These are phyloP conservation scores for Neurospora terricola DNA, from an alignment of 495 filamentous ascomycete genomes.

Conservation along the genomic window DNA sequence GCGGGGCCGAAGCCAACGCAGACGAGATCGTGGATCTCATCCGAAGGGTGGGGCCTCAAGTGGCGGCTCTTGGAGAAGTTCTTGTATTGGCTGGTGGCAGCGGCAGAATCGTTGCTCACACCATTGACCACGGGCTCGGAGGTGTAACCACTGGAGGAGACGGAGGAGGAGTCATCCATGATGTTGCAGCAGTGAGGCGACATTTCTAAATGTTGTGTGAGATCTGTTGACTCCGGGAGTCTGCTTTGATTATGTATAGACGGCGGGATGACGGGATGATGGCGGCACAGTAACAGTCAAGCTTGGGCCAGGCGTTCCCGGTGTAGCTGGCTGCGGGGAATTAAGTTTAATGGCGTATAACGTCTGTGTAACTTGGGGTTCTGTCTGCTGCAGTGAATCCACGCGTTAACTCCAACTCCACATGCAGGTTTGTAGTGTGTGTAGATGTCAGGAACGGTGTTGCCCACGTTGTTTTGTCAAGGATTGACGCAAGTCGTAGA, in stretches of 20 bases:
- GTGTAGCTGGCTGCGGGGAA: not conserved
- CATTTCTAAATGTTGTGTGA: conserved; percentile 5
- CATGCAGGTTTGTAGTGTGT: not conserved
- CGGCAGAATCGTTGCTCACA: not conserved
- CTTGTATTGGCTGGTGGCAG: conserved; percentile 1
- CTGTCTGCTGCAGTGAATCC: not conserved
- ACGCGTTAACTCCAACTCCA: not conserved
- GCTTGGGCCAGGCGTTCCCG: not conserved
- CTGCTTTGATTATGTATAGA: not conserved
- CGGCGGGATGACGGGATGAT: not conserved
- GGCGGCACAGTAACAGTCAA: not conserved
- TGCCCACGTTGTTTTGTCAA: not conserved
- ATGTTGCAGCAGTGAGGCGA: conserved; percentile 18
- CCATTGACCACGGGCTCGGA: conserved; percentile 2
- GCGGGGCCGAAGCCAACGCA: conserved; percentile 93
- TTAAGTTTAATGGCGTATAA: not conserved
- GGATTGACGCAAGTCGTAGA: not conserved
- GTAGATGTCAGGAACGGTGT: not conserved
- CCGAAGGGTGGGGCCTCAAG: conserved; percentile 12
- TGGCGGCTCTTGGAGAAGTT: conserved; percentile 14
- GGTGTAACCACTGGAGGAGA: conserved; percentile 2
- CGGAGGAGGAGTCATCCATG: conserved; percentile 7
- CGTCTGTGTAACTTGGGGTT: not conserved
- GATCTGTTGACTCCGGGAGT: not conserved
- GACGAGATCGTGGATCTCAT: conserved; percentile 67